Evolutionary conservation across 2,329 filamentous ascomycete species (phyloP), one percentile per base, ranked within the genome.

Genomic region (Emergomyces orientalis): DNA sequence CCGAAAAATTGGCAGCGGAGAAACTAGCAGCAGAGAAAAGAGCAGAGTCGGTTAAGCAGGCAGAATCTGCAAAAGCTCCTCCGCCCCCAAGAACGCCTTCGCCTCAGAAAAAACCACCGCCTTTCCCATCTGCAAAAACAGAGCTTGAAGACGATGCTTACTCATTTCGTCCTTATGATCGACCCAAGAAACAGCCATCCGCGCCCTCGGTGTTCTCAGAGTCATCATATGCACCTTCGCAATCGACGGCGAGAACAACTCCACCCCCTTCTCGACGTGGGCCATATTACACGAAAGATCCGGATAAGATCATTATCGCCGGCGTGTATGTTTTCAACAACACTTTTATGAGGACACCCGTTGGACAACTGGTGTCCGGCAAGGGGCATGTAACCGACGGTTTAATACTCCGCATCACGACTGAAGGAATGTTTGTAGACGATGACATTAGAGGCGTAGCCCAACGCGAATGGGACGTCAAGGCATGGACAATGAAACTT

Each of bases 401-500:
- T 0, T 81, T 99, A 55, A 89, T 97, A 65, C 82, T 99, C 65
- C 89, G 90, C 60, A 94, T 97, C 71, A 93, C 90, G 13, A 96
- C 91, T 1, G 93, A 96, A 74, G 94, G 94, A 22, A 82, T 97
- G 61, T 97, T 97, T 77, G 94, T 99, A 72, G 94, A 99, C 74
- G 94, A 99, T 74, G 94, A 97, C 74, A 85, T 97, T 60, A 87
- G 92, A 54, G 86, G 87, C 65, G 90, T 97, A 19, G 87, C 90
- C n/a, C 91, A 97, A 77, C 86, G 94, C 64, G 94, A 99, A 78
- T 99, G 94, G 94, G 94, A 99, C 74, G 86, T 97, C 72, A 97
- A 97, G 76, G 92, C 93, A 32, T 97, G 94, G 94, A 96, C 91
- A 52, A 84, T 99, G 77, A 97, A 96, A 78, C 80, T 88, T 67